Evolutionary conservation across 73 alveolate species (phyloP).

Genomic region (Durusdinium trenchii): DNA sequence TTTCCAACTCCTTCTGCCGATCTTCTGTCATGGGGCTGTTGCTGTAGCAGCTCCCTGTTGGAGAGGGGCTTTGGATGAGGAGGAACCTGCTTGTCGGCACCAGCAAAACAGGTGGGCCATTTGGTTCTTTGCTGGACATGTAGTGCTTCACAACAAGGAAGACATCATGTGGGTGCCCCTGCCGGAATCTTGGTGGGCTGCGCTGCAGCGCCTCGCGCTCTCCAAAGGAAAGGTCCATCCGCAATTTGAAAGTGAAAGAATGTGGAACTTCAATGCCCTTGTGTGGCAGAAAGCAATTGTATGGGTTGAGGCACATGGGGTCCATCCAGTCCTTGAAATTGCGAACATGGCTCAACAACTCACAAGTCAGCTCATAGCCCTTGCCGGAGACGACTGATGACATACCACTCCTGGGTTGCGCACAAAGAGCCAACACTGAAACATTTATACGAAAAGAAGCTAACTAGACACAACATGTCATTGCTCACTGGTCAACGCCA

Average conservation of each 20-base stretch:
- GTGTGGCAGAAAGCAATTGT: background rate
- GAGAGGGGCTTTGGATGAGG: background rate
- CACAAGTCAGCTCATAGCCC: background rate
- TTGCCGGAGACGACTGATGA: background rate
- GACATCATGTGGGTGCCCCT: background rate
- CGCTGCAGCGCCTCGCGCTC: background rate
- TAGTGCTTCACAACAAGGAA: background rate
- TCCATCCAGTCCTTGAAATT: background rate
- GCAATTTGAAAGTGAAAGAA: background rate
- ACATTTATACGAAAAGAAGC: background rate
- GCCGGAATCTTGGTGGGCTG: background rate
- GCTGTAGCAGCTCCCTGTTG: background rate
- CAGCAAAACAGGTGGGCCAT: conserved; percentile 9
- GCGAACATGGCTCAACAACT: background rate
- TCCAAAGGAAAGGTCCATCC: background rate
- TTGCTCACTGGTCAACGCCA: too few relatives aligned
- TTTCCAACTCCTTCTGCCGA: background rate
- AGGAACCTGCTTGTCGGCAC: background rate
- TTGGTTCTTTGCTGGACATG: background rate
- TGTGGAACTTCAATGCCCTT: background rate
- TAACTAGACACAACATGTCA: too few relatives aligned
- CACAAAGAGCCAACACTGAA: background rate
- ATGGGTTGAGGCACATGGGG: background rate
- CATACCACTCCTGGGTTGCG: background rate
- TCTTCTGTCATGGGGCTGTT: background rate